Evolutionary conservation across 78 protist species (phyloP).

Genomic region (Acrasis kona): DNA sequence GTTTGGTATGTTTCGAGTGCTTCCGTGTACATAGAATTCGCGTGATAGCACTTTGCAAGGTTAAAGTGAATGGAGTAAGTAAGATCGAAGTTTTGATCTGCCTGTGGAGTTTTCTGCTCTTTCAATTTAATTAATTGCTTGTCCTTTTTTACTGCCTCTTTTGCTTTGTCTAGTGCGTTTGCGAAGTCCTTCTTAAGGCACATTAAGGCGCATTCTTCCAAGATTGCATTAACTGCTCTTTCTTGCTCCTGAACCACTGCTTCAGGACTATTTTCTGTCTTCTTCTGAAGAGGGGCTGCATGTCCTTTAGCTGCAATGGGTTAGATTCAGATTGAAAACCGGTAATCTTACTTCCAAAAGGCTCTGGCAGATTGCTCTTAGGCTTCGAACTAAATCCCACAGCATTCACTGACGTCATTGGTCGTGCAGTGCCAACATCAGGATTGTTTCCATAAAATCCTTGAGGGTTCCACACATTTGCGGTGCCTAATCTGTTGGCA

Average conservation of each 20-base stretch:
- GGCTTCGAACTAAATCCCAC: conserved; percentile 32
- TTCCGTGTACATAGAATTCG: conserved; percentile 20
- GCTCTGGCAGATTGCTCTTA: not conserved
- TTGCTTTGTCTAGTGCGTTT: conserved; percentile 47
- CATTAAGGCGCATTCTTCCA: conserved; percentile 38
- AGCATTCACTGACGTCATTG: conserved; percentile 54
- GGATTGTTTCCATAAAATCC: too few species aligned
- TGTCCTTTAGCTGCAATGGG: too few species aligned
- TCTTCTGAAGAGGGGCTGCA: conserved; percentile 30
- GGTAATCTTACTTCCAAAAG: conserved; percentile 10
- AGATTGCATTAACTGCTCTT: conserved; percentile 28
- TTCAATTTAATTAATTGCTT: conserved; percentile 31
- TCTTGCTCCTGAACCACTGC: conserved; percentile 27
- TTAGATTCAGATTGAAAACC: not conserved
- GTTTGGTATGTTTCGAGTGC: conserved; percentile 41
- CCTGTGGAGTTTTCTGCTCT: conserved; percentile 32
- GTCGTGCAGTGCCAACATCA: conserved; percentile 29
- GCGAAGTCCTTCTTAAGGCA: not conserved
- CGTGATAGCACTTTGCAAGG: conserved; percentile 50
- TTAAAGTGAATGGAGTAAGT: conserved; percentile 64
- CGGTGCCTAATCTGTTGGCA: too few species aligned
- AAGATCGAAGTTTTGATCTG: conserved; percentile 62
- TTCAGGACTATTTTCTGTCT: conserved; percentile 24
- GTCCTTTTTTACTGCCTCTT: conserved; percentile 50
- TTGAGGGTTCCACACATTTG: too few species aligned